Evolutionary conservation across 208 protist species (phyloP), one percentile per base, ranked within the genome.

Genomic region (Trypanosoma cruzi): DNA sequence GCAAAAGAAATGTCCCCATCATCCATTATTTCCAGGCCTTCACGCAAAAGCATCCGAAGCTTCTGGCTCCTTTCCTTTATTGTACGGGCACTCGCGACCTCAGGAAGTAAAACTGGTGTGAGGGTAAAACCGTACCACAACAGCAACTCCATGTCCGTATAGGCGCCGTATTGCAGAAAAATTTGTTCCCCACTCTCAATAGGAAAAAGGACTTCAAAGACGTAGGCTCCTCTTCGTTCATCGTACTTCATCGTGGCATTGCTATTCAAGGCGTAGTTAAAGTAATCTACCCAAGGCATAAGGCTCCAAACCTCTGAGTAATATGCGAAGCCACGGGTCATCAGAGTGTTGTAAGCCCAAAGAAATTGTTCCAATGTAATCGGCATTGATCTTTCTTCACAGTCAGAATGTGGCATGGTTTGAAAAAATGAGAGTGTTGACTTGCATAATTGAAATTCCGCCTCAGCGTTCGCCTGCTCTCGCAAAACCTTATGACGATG

Each of bases 281-380:
- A 96, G 80, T 97, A 97, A 73, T 97, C 92, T 24, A 95, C 86
- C 67, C 75, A 97, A 31, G 92, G 92, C 72, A 97, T 97, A 82
- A 97, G 77, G 22, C 80, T 87, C 92, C 92, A 97, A n/a, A 91
- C 81, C 44, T 93, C 90, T 44, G 85, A 64, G n/a, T 82, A 65
- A 55, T 86, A 94, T 31, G 77, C 66, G 64, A 97, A 97, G 14
- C 88, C 92, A 40, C 92, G 84, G 57, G 79, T 95, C 83, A 95
- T 86, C 34, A 97, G 75, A 6, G 88, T 88, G 80, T 95, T 95
- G 75, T 92, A 92, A 6, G 83, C 84, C 86, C 89, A 94, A 56
- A 90, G 66, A 82, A 91, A 97, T 54, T 89, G 72, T 8, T 60
- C 56, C 22, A 92, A 49, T 7, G 78, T 81, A 59, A 32, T 16